Evolutionary conservation across 1,139 yeast species (phyloP).

Genomic region (Kodamaea sp.): DNA sequence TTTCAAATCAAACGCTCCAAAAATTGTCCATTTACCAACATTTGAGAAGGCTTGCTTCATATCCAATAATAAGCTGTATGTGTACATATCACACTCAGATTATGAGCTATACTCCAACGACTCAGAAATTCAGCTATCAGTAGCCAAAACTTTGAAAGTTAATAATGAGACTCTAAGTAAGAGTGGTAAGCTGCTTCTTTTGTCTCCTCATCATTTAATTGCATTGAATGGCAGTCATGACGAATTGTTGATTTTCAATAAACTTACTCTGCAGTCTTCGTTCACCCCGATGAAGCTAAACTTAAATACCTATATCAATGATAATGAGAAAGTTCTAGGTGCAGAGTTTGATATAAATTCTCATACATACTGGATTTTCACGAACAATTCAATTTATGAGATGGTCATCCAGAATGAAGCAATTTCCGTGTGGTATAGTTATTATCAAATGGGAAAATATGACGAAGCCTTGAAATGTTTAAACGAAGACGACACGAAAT

Average conservation of each 20-base stretch:
- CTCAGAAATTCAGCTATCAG: conserved; percentile 26
- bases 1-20: conserved; percentile 27
- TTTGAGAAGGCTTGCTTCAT: conserved; percentile 12
- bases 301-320: conserved; percentile 6
- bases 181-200: conserved; percentile 3
- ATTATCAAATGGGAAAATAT: conserved; percentile 61
- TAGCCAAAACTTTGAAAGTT: conserved; percentile 15
- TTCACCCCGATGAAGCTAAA: conserved; percentile 6
- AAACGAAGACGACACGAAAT: conserved; percentile 23
- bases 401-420: conserved; percentile 69
- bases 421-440: conserved; percentile 72
- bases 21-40: conserved; percentile 11
- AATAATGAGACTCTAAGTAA: conserved; percentile 6
- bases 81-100: conserved; percentile 16
- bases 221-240: conserved; percentile 7
- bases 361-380: conserved; percentile 29
- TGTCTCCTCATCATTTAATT: conserved; percentile 17
- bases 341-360: conserved; percentile 57
- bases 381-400: conserved; percentile 52
- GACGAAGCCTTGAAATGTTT: conserved; percentile 63
- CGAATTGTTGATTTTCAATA: conserved; percentile 15
- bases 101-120: conserved; percentile 30
- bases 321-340: conserved; percentile 50
- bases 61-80: conserved; percentile 16
- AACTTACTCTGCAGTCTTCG: conserved; percentile 10